A percentile compares a stretch with the other conserved stretches of the same genome.
Evolutionary conservation across 2,329 filamentous ascomycete species (phyloP).

Genomic region (Pseudogymnoascus destructans): DNA sequence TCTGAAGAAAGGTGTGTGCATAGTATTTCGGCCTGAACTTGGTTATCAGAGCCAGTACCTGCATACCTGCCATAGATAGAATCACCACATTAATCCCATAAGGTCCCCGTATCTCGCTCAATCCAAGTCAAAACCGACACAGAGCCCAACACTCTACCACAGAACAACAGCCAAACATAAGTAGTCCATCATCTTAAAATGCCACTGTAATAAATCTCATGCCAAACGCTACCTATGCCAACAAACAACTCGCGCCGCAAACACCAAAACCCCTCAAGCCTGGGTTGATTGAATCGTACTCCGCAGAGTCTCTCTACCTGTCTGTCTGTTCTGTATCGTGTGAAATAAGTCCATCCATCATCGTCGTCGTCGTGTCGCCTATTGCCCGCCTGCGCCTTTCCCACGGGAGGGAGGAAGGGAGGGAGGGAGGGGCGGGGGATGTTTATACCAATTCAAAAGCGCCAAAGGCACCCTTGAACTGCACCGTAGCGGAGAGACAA

Average conservation of each 20-base stretch:
- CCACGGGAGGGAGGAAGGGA: too few relatives aligned
- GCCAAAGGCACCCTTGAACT: constrained; percentile 34
- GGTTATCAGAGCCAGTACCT: neutral
- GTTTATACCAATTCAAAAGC: neutral
- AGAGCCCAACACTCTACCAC: neutral
- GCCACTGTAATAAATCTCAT: too few relatives aligned
- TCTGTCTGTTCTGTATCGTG: neutral
- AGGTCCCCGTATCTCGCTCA: too few relatives aligned
- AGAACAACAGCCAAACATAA: too few relatives aligned
- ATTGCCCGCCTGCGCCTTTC: too few relatives aligned
- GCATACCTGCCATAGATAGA: neutral
- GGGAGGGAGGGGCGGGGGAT: neutral
- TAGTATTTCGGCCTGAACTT: too few relatives aligned
- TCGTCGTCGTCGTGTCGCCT: neutral
- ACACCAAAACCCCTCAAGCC: neutral
- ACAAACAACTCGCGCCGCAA: neutral
- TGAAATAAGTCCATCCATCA: neutral
- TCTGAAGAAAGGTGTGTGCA: neutral
- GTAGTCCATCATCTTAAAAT: too few relatives aligned
- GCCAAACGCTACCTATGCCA: neutral
- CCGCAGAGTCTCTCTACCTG: neutral
- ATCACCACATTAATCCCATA: too few relatives aligned
- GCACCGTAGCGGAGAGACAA: constrained; percentile 66
- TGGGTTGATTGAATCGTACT: neutral
- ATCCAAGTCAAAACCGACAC: neutral